Base-by-base conservation (phyloP, 441 rosid genomes). In the Jatropha multifida region DNA sequence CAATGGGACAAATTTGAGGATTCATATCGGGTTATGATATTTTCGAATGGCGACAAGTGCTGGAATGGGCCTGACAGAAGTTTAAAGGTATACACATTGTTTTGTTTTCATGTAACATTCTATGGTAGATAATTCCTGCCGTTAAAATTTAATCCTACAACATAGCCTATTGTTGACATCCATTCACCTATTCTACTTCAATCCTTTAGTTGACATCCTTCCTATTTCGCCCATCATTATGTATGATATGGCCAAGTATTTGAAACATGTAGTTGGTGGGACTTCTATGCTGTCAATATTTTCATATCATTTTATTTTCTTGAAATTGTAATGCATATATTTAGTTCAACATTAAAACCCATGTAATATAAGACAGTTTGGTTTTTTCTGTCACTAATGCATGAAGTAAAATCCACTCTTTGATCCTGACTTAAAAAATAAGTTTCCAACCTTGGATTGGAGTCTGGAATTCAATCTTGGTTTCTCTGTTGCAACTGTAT, bases 11-110 rank as follows among this genome's bases (percentile, higher is more conserved):
- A 91, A 83, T 92, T 92, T 46, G 98, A 94, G 77, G 92, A 89
- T 61, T 86, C 90, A 0, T 82, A 91, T 85, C 84, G 80, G 23
- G 52, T 68, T 76, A 88, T 96, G 99, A 60, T 88, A 64, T 96
- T 91, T 81, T 85, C 92, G 69, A 85, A 83, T 70, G 99, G 98
- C 2, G 99, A 94, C 14, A 86, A 72, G 79, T 94, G 98, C 85
- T 96, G 99, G 98, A 96, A 94, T 78, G 99, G 99, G 60, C 98
- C 98, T 5, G 93, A 92, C 79, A 86, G 99, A 86, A 92, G 97
- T 80, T 58, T 94, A 72, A 94, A 90, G 97, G 99, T 92, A 83
- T 17, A 17, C 56, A 9, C 48, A 44, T 2, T 49, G 1, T 32
- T 26, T n/a, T 23, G 44, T 58, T 56, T 15, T 7, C 74, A 10